A percentile compares a stretch with the other conserved stretches of the same genome.
Evolutionary conservation across 2,329 filamentous ascomycete species (phyloP).

Genomic region (Neonectria magnoliae): DNA sequence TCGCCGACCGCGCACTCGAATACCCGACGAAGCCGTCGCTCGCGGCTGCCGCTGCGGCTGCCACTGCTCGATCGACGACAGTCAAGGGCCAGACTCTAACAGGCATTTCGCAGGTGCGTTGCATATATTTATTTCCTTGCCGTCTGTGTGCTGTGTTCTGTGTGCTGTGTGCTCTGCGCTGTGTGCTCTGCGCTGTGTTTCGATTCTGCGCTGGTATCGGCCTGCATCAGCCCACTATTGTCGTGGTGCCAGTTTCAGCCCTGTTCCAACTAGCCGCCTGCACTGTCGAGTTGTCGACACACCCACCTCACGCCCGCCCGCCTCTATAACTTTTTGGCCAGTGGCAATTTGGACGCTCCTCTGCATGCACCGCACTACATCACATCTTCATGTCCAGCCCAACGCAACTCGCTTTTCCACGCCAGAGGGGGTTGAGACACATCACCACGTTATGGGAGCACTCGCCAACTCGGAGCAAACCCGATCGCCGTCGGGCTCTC

Average conservation of each 20-base stretch:
- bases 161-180: constrained; percentile 1
- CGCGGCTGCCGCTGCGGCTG: constrained; percentile 49
- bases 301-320: background rate
- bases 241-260: constrained; percentile 20
- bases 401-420: constrained; percentile 4
- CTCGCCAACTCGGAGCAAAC: constrained; percentile 16
- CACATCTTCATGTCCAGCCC: background rate
- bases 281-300: constrained; percentile 14
- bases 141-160: background rate
- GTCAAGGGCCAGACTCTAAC: constrained; percentile 58
- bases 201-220: constrained; percentile 16
- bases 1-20: constrained; percentile 65
- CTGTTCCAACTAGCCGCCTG: constrained; percentile 19
- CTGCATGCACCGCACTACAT: background rate
- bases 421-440: constrained; percentile 16
- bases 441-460: constrained; percentile 13
- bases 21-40: constrained; percentile 54
- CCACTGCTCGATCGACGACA: constrained; percentile 51
- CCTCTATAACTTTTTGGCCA: constrained; percentile 11
- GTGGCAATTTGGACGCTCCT: background rate
- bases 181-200: background rate
- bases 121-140: background rate
- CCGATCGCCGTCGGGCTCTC: constrained; percentile 7
- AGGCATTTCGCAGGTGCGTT: constrained; percentile 45
- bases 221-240: constrained; percentile 17